Conservation (phyloP, 2,329 filamentous ascomycete genomes). For the Colletotrichum eremochloae region DNA sequence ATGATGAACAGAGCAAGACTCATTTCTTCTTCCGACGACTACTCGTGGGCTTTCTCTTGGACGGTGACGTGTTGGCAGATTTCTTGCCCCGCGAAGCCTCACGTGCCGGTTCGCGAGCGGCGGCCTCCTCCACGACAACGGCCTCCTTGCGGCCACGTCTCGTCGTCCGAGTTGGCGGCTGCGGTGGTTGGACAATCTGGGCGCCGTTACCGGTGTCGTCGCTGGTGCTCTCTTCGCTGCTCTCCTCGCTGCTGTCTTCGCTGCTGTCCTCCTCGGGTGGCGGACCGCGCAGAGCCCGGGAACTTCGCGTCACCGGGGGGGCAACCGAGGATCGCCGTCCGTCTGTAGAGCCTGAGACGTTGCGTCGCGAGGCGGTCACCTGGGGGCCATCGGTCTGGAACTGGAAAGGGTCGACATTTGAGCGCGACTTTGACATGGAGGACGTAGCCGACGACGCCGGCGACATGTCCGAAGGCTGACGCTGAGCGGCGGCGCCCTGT, state of each 20-base stretch:
- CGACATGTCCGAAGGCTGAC: constrained; percentile 58
- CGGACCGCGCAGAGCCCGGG: constrained; percentile 48
- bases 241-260: constrained; percentile 50
- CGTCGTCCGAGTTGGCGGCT: constrained; percentile 15
- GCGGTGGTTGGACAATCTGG: constrained; percentile 49
- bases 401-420: constrained; percentile 62
- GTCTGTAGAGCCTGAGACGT: constrained; percentile 53
- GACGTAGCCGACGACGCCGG: constrained; percentile 48
- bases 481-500: constrained; percentile 50
- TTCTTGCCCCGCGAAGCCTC: constrained; percentile 55
- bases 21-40: constrained; percentile 52
- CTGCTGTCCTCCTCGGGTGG: constrained; percentile 49
- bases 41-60: constrained; percentile 56
- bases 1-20: constrained; percentile 41
- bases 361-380: constrained; percentile 54
- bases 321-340: constrained; percentile 46
- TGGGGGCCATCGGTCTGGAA: constrained; percentile 64
- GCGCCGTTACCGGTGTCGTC: constrained; percentile 54
- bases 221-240: constrained; percentile 51
- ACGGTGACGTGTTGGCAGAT: constrained; percentile 52
- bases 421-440: constrained; percentile 47
- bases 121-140: constrained; percentile 56
- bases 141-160: constrained; percentile 49
- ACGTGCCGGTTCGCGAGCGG: constrained; percentile 47
- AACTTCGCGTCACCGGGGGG: constrained; percentile 51